Evolutionary conservation across 352 stramenopile species (phyloP).

Genomic region (Globisporangium recalcitrans): DNA sequence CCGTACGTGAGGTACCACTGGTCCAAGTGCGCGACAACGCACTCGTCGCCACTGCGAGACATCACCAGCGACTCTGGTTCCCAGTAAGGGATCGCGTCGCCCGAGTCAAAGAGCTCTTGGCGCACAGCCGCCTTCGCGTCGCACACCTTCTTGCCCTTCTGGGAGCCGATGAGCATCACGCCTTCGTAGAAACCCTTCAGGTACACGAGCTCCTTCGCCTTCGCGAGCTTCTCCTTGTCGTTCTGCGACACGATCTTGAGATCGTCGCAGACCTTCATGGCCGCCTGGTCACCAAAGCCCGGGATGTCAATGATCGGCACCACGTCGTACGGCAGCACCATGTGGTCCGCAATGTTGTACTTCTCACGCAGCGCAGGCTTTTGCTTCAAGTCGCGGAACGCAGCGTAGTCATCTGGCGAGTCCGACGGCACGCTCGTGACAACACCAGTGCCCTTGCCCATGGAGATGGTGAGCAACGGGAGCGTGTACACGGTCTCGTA

Average conservation of each 20-base stretch:
- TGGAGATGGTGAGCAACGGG: constrained; percentile 98
- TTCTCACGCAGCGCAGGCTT: constrained; percentile 98
- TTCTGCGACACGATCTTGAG: constrained; percentile 98
- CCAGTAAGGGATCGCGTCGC: constrained; percentile 96
- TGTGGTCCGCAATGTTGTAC: constrained; percentile 97
- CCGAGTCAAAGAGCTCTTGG: constrained; percentile 94
- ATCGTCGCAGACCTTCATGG: constrained; percentile 95
- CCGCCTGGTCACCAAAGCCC: constrained; percentile 95
- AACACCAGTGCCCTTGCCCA: constrained; percentile 99
- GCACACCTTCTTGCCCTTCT: constrained; percentile 95
- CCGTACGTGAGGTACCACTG: constrained; percentile 99
- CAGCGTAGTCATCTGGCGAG: constrained; percentile 98
- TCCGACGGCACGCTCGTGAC: constrained; percentile 99
- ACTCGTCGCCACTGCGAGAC: constrained; percentile 97
- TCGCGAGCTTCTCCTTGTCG: constrained; percentile 98
- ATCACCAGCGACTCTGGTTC: constrained; percentile 98
- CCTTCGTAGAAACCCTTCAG: constrained; percentile 99
- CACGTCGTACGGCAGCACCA: constrained; percentile 98
- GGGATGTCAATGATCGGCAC: constrained; percentile 99
- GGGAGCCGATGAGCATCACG: constrained; percentile 96
- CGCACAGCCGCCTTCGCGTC: constrained; percentile 97
- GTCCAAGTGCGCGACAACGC: constrained; percentile 98
- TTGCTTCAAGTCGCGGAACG: constrained; percentile 98
- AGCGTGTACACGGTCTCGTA: constrained; percentile 99
- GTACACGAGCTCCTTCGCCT: constrained; percentile 98